Evolutionary conservation across 805 yeast genomes (phyloP).

Genomic region (Candida germanica): DNA sequence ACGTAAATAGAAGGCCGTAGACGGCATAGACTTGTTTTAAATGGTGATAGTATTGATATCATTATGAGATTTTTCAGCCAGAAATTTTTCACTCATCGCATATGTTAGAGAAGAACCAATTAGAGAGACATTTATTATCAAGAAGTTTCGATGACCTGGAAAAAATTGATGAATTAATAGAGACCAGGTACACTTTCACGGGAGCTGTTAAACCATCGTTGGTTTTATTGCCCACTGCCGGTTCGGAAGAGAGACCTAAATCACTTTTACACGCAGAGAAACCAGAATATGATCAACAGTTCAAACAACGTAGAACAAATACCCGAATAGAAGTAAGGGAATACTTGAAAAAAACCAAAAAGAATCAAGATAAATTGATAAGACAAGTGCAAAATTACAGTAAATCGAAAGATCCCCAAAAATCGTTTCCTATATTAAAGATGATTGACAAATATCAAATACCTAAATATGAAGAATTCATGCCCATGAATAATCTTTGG

Average conservation of each 20-base stretch:
- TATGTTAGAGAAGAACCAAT: constrained; percentile 42
- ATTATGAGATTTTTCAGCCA: too few relatives aligned
- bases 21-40: neutral
- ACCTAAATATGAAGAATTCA: constrained; percentile 48
- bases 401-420: constrained; percentile 18
- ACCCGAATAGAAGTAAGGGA: constrained; percentile 41
- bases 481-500: constrained; percentile 68
- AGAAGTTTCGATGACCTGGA: constrained; percentile 39
- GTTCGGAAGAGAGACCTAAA: constrained; percentile 16
- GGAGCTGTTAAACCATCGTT: constrained; percentile 49
- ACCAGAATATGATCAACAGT: constrained; percentile 6
- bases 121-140: constrained; percentile 46
- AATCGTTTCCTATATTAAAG: constrained; percentile 21
- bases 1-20: neutral
- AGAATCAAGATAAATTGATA: constrained; percentile 38
- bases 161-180: constrained; percentile 40
- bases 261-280: constrained; percentile 17
- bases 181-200: constrained; percentile 41
- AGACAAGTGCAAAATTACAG: constrained; percentile 34
- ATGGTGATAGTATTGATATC: too few relatives aligned
- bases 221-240: constrained; percentile 36
- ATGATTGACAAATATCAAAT: constrained; percentile 25
- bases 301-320: constrained; percentile 20
- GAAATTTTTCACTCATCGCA: too few relatives aligned
- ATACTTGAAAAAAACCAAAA: constrained; percentile 36